Percentiles rank a stretch among this genome's conserved stretches.
phyloP scores from a whole-genome alignment of 441 rosid species.

The Pelargonium citronellum region DNA sequence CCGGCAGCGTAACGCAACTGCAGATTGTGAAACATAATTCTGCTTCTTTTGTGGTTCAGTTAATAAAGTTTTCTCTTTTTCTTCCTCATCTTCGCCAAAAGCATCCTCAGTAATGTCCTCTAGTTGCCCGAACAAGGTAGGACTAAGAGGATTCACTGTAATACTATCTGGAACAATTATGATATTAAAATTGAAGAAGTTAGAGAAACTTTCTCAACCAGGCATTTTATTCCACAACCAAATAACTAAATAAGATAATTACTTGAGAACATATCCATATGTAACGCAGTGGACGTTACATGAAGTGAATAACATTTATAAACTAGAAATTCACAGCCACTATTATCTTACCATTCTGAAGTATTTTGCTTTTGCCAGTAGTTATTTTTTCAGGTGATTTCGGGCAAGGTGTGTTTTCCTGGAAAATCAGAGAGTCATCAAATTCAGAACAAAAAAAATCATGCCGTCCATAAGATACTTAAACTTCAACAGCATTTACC shows the following conservation, averaged over 20 bases:
- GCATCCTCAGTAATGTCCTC: constrained; percentile 44
- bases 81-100: constrained; percentile 37
- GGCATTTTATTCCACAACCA: not conserved
- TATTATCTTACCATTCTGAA: constrained; percentile 43
- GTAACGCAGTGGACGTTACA: not conserved
- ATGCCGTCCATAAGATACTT: not conserved
- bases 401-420: constrained; percentile 78
- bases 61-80: constrained; percentile 29
- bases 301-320: not conserved
- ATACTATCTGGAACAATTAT: constrained; percentile 32
- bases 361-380: constrained; percentile 48
- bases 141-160: constrained; percentile 33
- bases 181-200: constrained; percentile 5
- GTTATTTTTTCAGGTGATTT: constrained; percentile 70
- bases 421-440: not conserved
- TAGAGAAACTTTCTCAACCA: not conserved
- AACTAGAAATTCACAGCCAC: not conserved
- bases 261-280: too few relatives aligned
- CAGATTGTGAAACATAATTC: constrained; percentile 72
- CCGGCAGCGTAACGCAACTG: constrained; percentile 73
- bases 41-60: constrained; percentile 32
- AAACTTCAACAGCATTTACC: constrained; percentile 31
- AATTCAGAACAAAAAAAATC: not conserved
- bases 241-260: too few relatives aligned
- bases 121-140: constrained; percentile 36